Evolutionary conservation across 495 filamentous ascomycete genomes (phyloP).

Genomic region (Talaromyces ruber): DNA sequence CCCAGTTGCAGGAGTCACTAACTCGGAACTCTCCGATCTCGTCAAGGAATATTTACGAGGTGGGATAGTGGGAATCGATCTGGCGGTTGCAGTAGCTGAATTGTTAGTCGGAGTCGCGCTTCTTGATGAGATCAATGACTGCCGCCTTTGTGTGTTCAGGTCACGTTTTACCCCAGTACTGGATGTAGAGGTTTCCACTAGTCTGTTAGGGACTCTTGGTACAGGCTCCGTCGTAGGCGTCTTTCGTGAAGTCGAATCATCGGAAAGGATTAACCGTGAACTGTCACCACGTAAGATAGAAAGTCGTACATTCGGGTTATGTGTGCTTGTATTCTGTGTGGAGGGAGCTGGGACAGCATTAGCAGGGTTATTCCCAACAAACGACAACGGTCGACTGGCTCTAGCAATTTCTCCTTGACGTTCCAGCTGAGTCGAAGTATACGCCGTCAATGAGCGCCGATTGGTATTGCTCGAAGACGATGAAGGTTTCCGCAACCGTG

Average conservation of each 20-base stretch:
- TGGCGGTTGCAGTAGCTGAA: not conserved
- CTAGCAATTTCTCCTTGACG: not conserved
- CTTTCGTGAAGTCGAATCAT: not conserved
- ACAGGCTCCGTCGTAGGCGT: not conserved
- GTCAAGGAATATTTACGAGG: slow-evolving; percentile 1
- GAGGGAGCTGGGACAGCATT: not conserved
- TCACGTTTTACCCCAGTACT: not conserved
- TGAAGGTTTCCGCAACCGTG: not conserved
- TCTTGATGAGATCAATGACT: not conserved
- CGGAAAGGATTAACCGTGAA: not conserved
- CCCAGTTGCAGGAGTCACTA: not conserved
- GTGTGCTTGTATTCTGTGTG: not conserved
- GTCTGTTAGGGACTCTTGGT: not conserved
- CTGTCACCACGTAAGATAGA: not conserved
- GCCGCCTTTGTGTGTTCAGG: not conserved
- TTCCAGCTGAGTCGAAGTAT: not conserved
- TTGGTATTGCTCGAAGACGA: not conserved
- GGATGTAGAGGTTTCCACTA: not conserved
- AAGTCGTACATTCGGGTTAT: not conserved
- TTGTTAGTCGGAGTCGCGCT: not conserved
- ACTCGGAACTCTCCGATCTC: not conserved
- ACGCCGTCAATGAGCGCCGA: not conserved
- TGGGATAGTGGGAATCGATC: not conserved
- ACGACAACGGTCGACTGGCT: not conserved
- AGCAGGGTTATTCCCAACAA: not conserved